These are phyloP conservation scores for Oidiodendron maius DNA, from an alignment of 495 filamentous ascomycete species.

Conservation along the genomic window DNA sequence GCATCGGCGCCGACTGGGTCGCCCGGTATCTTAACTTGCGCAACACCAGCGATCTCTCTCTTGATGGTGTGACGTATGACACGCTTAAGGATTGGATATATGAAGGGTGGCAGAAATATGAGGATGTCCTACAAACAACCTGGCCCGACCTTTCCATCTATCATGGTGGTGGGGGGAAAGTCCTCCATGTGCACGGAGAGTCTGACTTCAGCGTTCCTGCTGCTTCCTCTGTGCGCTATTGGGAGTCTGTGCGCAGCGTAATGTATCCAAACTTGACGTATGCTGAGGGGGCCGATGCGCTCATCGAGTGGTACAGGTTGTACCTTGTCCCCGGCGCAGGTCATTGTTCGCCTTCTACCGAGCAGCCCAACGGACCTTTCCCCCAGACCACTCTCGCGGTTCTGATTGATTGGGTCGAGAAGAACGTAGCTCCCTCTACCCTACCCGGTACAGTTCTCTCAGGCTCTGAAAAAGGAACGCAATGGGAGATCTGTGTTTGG, in stretches of 20 bases:
- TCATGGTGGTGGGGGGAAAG: conserved; percentile 38
- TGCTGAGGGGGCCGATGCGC: conserved; percentile 27
- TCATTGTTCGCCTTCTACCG: too few species aligned
- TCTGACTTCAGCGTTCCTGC: conserved; percentile 39
- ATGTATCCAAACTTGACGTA: conserved; percentile 42
- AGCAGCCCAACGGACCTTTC: too few species aligned
- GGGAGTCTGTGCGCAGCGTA: conserved; percentile 40
- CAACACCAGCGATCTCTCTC: conserved; percentile 26
- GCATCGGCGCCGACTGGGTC: conserved; percentile 34
- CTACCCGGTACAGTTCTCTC: too few species aligned
- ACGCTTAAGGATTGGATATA: conserved; percentile 43
- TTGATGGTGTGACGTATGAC: conserved; percentile 42
- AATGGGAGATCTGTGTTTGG: too few species aligned
- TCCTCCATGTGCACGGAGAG: conserved; percentile 46
- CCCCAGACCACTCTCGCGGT: too few species aligned
- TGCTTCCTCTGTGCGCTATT: conserved; percentile 38
- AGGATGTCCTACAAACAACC: conserved; percentile 38
- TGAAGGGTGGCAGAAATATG: conserved; percentile 26
- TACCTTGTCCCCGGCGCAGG: conserved; percentile 31
- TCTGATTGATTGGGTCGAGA: too few species aligned
- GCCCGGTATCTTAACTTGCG: conserved; percentile 32
- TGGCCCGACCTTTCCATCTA: conserved; percentile 38
- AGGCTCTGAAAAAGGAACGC: too few species aligned
- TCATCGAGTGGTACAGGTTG: conserved; percentile 40
- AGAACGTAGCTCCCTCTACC: too few species aligned